These are phyloP conservation scores for Monosporascus sp. DNA, from an alignment of 2,329 filamentous ascomycete genomes.

Conservation along the genomic window DNA sequence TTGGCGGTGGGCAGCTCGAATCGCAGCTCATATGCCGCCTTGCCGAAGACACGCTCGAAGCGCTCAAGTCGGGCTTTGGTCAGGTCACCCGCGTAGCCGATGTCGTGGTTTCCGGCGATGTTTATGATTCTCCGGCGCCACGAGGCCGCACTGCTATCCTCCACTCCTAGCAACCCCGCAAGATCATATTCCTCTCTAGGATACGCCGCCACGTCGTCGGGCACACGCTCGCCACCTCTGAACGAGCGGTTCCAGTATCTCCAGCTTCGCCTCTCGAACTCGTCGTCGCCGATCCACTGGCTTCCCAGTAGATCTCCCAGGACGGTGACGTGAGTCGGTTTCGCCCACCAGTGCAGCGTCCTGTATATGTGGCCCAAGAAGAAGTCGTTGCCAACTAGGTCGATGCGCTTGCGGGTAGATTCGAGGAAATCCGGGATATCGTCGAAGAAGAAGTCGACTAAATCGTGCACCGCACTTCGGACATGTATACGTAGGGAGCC, in stretches of 20 bases:
- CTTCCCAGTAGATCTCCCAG: constrained; percentile 89
- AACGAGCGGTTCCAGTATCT: constrained; percentile 83
- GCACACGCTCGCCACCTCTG: constrained; percentile 58
- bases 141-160: constrained; percentile 39
- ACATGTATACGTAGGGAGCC: constrained; percentile 46
- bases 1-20: constrained; percentile 54
- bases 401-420: constrained; percentile 70
- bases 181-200: constrained; percentile 46
- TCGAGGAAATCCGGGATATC: constrained; percentile 65
- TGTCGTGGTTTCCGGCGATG: constrained; percentile 90
- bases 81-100: constrained; percentile 92
- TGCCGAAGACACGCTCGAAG: constrained; percentile 82
- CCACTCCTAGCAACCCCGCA: constrained; percentile 41
- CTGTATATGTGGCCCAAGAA: constrained; percentile 93
- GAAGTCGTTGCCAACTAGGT: constrained; percentile 88
- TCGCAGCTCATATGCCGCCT: constrained; percentile 82
- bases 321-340: constrained; percentile 81
- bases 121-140: constrained; percentile 84
- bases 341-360: constrained; percentile 74
- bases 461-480: constrained; percentile 49
- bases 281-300: constrained; percentile 85
- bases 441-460: constrained; percentile 56
- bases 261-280: constrained; percentile 68
- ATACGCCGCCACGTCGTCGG: constrained; percentile 45
- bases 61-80: constrained; percentile 67